Percentiles rank a stretch among this genome's conserved stretches.
Conservation (phyloP, 2,329 filamentous ascomycete species). For the Cladosporium phlei region DNA sequence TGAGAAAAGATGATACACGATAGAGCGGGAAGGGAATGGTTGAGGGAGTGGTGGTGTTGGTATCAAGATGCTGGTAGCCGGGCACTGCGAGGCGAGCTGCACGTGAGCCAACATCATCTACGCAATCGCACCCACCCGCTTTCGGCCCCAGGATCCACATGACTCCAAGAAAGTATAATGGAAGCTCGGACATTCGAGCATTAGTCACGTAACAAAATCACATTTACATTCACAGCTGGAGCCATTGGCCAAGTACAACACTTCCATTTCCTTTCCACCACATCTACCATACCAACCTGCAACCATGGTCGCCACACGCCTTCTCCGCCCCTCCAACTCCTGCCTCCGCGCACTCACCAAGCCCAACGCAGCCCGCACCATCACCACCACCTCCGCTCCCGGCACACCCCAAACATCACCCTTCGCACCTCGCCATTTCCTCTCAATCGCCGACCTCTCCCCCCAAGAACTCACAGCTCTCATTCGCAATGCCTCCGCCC, state of each 20-base stretch:
- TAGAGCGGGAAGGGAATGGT: not conserved
- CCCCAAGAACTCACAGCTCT: conserved; percentile 74
- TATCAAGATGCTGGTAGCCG: no score
- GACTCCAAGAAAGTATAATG: no score
- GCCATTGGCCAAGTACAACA: not conserved
- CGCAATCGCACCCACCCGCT: no score
- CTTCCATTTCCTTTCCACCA: not conserved
- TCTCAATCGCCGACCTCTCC: conserved; percentile 84
- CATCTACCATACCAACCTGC: not conserved
- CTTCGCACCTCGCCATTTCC: conserved; percentile 73
- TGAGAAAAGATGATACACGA: no score
- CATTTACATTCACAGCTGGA: no score
- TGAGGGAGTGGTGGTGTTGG: no score
- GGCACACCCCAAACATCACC: conserved; percentile 45
- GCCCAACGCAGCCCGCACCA: conserved; percentile 21
- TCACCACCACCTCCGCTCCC: conserved; percentile 25
- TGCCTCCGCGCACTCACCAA: conserved; percentile 18
- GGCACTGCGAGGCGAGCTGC: no score
- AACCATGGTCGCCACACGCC: conserved; percentile 22
- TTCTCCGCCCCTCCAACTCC: conserved; percentile 19
- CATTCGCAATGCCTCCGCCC: conserved; percentile 71
- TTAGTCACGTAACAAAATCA: not conserved
- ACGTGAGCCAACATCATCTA: no score
- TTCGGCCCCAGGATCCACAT: no score
- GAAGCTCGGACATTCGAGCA: no score